Base-by-base conservation (phyloP, 1,139 yeast genomes). In the Geotrichum cucujoidarum region DNA sequence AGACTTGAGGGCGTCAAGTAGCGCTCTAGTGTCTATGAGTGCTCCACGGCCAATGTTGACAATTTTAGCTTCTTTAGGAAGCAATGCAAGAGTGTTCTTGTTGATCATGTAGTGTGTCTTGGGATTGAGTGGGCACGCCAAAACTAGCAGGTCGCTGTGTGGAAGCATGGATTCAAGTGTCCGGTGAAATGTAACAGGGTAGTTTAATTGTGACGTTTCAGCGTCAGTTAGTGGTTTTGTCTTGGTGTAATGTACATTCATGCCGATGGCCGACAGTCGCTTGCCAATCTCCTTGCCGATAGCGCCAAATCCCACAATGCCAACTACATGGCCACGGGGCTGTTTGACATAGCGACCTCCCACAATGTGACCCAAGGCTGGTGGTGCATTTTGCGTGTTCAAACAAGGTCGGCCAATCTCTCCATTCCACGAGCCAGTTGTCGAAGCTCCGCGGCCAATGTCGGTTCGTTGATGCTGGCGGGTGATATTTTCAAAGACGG, bases 1-100 rank as follows among this genome's bases (percentile, higher is more conserved):
- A 1, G 72, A 64, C 57, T 82, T 77, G 58, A 89, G 72, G 11
- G 80, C 79, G 18, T 72, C 73, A 8, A 81, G 75, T 51, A 89
- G 66, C 6, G 81, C 83, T 10, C 65, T 59, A 59, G 85, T 92
- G 59, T 84, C 83, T 55, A 85, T 78, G 27, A 85, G 79, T 8
- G 75, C 63, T 0, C 95, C 95, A 56, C 95, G 74, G 1, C 95
- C 95, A 31, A 85, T 80, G 62, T 88, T 88, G 49, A 88, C 81
- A 31, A 88, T 70, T 54, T 87, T 71, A 16, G 82, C 74, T 1
- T 81, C 81, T 21, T 65, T 63, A 55, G 83, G 76, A 40, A 73
- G 65, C 50, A 62, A 56, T 10, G 67, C 63, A 16, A 86, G 71
- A 1, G 80, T 61, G 0, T 71, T 59, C 24, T 61, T 65, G 58